phyloP scores from a whole-genome alignment of 768 basidiomycete genomes.

The Lyophyllum decastes region DNA sequence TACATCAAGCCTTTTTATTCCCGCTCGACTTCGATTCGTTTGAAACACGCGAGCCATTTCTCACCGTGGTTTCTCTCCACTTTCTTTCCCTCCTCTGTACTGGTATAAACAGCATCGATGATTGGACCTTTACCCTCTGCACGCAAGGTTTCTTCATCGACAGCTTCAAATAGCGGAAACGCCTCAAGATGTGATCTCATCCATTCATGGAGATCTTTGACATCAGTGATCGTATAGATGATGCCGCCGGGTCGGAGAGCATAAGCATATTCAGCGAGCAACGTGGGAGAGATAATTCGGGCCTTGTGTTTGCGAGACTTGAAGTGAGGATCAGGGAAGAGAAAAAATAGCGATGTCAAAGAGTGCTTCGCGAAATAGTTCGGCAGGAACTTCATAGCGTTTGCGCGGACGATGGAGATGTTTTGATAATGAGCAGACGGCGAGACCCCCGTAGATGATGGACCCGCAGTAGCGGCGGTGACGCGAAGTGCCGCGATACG shows the following conservation, averaged over 20 bases:
- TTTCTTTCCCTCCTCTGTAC: constrained; percentile 97
- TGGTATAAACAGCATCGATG: constrained; percentile 78
- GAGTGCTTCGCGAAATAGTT: constrained; percentile 94
- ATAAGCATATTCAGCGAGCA: constrained; percentile 96
- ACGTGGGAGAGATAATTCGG: constrained; percentile 95
- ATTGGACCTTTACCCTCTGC: constrained; percentile 73
- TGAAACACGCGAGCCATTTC: constrained; percentile 93
- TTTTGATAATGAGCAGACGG: constrained; percentile 69
- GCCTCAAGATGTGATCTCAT: constrained; percentile 87
- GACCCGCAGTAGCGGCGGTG: constrained; percentile 46
- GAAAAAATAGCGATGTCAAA: constrained; percentile 91
- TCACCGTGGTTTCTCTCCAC: constrained; percentile 89
- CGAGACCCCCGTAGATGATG: constrained; percentile 11
- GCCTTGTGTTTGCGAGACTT: constrained; percentile 98
- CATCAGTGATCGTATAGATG: constrained; percentile 97
- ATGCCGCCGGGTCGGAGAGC: constrained; percentile 91
- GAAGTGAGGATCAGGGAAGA: constrained; percentile 99
- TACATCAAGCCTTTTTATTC: constrained; percentile 19
- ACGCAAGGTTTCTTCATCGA: constrained; percentile 77
- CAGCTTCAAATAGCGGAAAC: constrained; percentile 84
- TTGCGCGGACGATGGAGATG: constrained; percentile 91
- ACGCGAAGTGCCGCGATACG: constrained; percentile 92
- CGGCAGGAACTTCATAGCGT: constrained; percentile 98
- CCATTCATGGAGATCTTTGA: constrained; percentile 92
- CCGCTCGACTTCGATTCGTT: constrained; percentile 50